Evolutionary conservation across 176 grass and related monocot species (phyloP), one percentile per base, ranked within the genome.

Genomic region (Eragrostis nindensis): DNA sequence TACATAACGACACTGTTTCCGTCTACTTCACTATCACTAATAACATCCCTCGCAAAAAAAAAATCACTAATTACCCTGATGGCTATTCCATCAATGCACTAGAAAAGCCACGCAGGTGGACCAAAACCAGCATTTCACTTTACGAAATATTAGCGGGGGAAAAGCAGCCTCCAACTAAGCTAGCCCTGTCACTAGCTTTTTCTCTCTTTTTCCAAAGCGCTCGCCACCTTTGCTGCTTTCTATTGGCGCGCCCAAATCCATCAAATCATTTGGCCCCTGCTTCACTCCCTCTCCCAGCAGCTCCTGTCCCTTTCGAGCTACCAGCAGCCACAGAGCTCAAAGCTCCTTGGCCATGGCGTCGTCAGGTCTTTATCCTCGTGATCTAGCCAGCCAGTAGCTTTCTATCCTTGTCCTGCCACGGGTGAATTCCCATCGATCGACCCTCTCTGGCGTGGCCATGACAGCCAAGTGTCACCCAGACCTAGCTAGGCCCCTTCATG

Each of bases 391-490:
- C 59, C 38, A 29, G 44, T 47, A 54, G 44, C 74, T 78, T 52
- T 24, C 45, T 41, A 30, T 22, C 69, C 15, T 73, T 67, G 38
- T 48, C 21, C 30, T 79, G 66, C 50, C 78, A 81, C 78, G 78
- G 78, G 1, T 81, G 78, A 81, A 81, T 70, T 39, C 24, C 11
- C 52, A 56, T 57, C 13, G 44, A 49, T 32, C 57, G 4, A 16
- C 30, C 19, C 45, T 79, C 46, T 7, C 22, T 18, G 21, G 18
- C 60, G 62, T 46, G 52, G 62, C 47, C 46, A 16, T 55, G 70
- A 74, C 44, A 83, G 70, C 80, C 70, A 74, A 54, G 80, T 83
- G 80, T 64, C 60, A 82, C 68, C 68, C n/a, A 40, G 42, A 62
- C 19, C 50, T 15, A 52, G 62, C 50, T 15, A 52, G 62, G 47